These are phyloP conservation scores for Saururus chinensis DNA, from an alignment of 164 flowering plant genomes.

Conservation along the genomic window DNA sequence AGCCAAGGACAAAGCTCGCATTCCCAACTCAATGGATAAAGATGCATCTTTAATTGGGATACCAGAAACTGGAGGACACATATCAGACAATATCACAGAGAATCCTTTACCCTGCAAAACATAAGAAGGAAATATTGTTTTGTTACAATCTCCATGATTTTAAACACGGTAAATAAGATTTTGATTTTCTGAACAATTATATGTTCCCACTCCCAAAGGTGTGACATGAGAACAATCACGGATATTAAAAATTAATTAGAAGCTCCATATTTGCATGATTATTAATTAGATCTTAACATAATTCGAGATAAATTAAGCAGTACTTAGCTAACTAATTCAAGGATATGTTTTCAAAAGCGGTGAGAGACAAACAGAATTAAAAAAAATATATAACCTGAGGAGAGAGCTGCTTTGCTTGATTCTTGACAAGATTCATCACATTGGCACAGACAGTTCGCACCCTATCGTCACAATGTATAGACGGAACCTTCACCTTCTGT, in stretches of 20 bases:
- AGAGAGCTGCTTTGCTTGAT: constrained; percentile 51
- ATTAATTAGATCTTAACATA: too few species aligned
- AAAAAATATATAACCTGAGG: constrained; percentile 43
- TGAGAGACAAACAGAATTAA: neutral
- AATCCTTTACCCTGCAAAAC: constrained; percentile 62
- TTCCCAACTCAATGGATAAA: constrained; percentile 69
- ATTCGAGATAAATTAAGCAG: too few species aligned
- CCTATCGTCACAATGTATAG: constrained; percentile 61
- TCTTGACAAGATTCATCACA: constrained; percentile 58
- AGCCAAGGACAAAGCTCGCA: constrained; percentile 77
- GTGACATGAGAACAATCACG: too few species aligned
- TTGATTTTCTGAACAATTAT: too few species aligned
- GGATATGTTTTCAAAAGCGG: too few species aligned
- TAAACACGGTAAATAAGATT: too few species aligned
- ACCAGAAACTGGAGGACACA: constrained; percentile 93
- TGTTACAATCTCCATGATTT: neutral
- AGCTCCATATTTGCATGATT: too few species aligned
- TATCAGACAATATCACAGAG: constrained; percentile 85
- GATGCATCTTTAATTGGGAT: constrained; percentile 78
- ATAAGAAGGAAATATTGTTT: neutral
- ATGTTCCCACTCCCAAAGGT: too few species aligned
- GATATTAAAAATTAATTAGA: too few species aligned
- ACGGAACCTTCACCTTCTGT: constrained; percentile 96
- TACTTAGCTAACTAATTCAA: too few species aligned
- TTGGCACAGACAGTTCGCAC: constrained; percentile 79